These are phyloP conservation scores for Lachancea thermotolerans DNA, from an alignment of 805 yeast species.

Conservation along the genomic window DNA sequence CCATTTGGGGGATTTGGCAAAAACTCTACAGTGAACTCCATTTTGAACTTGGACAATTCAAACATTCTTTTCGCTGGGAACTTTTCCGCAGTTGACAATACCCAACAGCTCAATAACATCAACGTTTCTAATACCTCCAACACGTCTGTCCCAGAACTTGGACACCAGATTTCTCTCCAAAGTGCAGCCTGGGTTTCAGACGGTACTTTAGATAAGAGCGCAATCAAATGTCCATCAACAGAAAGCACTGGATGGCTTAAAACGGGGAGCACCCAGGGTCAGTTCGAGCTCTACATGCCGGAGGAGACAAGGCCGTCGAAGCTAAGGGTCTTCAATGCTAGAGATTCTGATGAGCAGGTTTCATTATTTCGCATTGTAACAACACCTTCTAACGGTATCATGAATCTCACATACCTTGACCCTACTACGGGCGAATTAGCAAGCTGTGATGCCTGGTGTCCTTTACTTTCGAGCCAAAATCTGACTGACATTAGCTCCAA, in stretches of 20 bases:
- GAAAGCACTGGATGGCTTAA: constrained; percentile 47
- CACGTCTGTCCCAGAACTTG: constrained; percentile 39
- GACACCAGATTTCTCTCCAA: constrained; percentile 54
- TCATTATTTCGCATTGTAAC: constrained; percentile 67
- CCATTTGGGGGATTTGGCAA: constrained; percentile 75
- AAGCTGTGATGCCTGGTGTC: constrained; percentile 87
- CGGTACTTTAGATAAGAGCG: constrained; percentile 31
- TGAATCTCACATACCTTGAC: constrained; percentile 84
- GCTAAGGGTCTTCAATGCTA: constrained; percentile 62
- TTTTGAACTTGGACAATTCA: constrained; percentile 40
- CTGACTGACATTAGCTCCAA: constrained; percentile 29
- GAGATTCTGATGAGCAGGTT: constrained; percentile 38
- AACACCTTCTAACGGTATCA: constrained; percentile 75
- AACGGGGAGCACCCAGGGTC: constrained; percentile 44
- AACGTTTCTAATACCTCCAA: constrained; percentile 17
- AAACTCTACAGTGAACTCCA: constrained; percentile 54
- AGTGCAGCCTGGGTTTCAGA: constrained; percentile 45
- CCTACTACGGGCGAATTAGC: constrained; percentile 52
- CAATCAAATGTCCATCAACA: constrained; percentile 54
- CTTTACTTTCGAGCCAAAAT: constrained; percentile 42
- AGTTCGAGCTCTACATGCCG: constrained; percentile 59
- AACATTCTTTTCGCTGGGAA: constrained; percentile 75
- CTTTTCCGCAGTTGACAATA: constrained; percentile 56
- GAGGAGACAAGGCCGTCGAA: constrained; percentile 58
- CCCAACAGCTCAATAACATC: constrained; percentile 31